Percentiles rank a stretch among this genome's conserved stretches.
phyloP scores from a whole-genome alignment of 768 basidiomycete genomes.

The Agaricus subrufescens region DNA sequence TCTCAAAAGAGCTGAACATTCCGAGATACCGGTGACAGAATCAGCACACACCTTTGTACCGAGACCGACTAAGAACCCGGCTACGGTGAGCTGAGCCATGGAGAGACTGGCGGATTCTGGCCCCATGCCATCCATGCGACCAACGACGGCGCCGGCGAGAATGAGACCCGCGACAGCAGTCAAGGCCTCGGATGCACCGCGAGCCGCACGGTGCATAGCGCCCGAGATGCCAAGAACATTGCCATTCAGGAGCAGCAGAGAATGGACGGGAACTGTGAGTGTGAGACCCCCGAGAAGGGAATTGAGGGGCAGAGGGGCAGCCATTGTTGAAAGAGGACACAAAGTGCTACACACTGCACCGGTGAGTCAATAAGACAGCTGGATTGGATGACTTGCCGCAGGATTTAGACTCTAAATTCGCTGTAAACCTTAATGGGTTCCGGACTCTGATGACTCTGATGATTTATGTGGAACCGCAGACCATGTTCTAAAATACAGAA shows the following conservation, averaged over 20 bases:
- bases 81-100: slow-evolving; percentile 29
- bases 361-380: no score
- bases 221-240: slow-evolving; percentile 58
- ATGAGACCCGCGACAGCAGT: slow-evolving; percentile 42
- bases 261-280: slow-evolving; percentile 47
- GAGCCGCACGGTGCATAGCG: slow-evolving; percentile 47
- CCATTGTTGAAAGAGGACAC: slow-evolving; percentile 20
- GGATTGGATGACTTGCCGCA: no score
- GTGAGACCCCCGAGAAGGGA: slow-evolving; percentile 54
- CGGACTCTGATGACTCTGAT: no score
- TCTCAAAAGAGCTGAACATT: slow-evolving; percentile 22
- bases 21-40: slow-evolving; percentile 3
- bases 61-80: slow-evolving; percentile 54
- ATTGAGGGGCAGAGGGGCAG: slow-evolving; percentile 40
- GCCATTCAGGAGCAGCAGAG: slow-evolving; percentile 50
- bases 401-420: no score
- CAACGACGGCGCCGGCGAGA: slow-evolving; percentile 41
- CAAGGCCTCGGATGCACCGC: slow-evolving; percentile 38
- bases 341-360: no score
- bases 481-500: no score
- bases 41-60: slow-evolving; percentile 45
- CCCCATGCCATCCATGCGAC: slow-evolving; percentile 32
- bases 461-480: no score
- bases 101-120: slow-evolving; percentile 21
- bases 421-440: no score